These are phyloP conservation scores for Boletus bicolor DNA, from an alignment of 768 basidiomycete species.

Conservation along the genomic window DNA sequence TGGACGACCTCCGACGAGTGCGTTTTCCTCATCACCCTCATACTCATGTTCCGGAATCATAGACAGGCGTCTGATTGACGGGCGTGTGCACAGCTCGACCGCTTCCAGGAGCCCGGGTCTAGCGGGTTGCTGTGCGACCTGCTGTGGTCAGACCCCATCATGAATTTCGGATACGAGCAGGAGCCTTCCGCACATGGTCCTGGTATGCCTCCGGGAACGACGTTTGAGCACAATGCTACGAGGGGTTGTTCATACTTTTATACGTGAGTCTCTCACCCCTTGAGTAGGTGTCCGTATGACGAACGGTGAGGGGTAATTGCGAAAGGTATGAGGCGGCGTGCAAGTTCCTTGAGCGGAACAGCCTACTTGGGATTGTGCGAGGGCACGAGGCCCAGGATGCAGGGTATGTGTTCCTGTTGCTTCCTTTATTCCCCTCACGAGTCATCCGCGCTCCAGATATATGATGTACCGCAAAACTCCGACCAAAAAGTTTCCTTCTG, in stretches of 20 bases:
- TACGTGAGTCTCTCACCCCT: slow-evolving; percentile 56
- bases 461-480: slow-evolving; percentile 96
- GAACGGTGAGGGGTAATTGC: neutral
- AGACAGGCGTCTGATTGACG: slow-evolving; percentile 5
- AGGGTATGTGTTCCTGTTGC: slow-evolving; percentile 54
- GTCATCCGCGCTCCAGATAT: slow-evolving; percentile 46
- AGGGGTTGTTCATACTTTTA: slow-evolving; percentile 91
- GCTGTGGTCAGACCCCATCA: slow-evolving; percentile 93
- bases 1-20: slow-evolving; percentile 72
- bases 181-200: slow-evolving; percentile 49
- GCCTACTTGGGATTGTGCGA: slow-evolving; percentile 86
- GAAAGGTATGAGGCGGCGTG: slow-evolving; percentile 86
- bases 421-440: neutral
- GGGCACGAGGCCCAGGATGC: slow-evolving; percentile 98
- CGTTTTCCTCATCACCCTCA: slow-evolving; percentile 19
- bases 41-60: slow-evolving; percentile 1
- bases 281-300: neutral
- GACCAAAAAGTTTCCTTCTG: slow-evolving; percentile 92
- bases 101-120: slow-evolving; percentile 92
- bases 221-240: slow-evolving; percentile 76
- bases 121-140: slow-evolving; percentile 91
- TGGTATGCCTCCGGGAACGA: slow-evolving; percentile 53
- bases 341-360: slow-evolving; percentile 89
- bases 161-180: slow-evolving; percentile 82
- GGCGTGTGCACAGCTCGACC: slow-evolving; percentile 62